Base-by-base conservation (phyloP, 2,329 filamentous ascomycete species). In the Alternaria triticina region DNA sequence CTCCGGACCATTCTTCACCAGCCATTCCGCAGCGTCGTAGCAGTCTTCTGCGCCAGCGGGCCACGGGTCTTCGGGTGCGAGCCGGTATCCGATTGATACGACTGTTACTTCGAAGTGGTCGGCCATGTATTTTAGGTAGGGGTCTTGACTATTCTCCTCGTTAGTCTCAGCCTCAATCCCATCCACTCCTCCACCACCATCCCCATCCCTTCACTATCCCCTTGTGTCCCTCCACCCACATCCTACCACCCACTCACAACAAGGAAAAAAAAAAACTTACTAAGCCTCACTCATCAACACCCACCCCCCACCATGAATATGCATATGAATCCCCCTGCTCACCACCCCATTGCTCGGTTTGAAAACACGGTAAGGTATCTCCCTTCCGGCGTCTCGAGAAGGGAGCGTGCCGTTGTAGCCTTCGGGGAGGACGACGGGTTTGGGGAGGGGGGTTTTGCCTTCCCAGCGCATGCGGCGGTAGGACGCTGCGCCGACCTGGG, bases 61-160 rank as follows among this genome's bases (percentile, higher is more conserved):
- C 71, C 83, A 89, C 0, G 86, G 86, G 67, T 88, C 62, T 71
- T 90, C 87, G 0, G 88, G 88, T 0, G 87, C 87, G 17, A 88
- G 82, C 27, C 88, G 82, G 72, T 90, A 90, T 1, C 87, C 87
- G 7, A 89, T 82, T 0, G 84, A 86, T 12, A 89, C 74, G 15
- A 86, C 83, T 0, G 83, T 83, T 3, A 87, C 61, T 40, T 83
- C 77, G 50, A 79, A 82, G 27, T 77, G 74, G 65, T 87, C 81
- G 50, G 86, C 85, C 74, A 86, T 83, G 65, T 79, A 79, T 57
- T 85, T 81, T 11, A 89, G 77, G 33, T 83, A 79, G 1, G 74
- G 62, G 69, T 87, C 85, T 64, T 85, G 83, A 58, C 82, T 82
- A 6, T 13, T 54, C 12, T 11, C 8, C 4, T 5, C 1, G 6